Evolutionary conservation across 352 stramenopile species (phyloP).

Genomic region (Globisporangium paddicum): DNA sequence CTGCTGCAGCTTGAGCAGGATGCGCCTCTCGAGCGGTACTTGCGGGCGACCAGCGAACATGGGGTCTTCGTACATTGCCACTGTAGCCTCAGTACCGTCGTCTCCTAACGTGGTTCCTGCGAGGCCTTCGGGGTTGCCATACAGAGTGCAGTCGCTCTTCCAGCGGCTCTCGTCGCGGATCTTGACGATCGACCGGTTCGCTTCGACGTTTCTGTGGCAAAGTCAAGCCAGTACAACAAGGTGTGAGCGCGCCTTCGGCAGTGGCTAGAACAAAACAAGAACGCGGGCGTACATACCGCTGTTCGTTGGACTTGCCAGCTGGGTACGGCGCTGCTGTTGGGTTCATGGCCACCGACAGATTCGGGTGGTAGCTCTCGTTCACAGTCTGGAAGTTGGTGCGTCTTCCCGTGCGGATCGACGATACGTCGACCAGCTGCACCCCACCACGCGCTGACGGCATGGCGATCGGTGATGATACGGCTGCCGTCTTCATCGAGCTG

Average conservation of each 20-base stretch:
- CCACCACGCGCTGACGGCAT: constrained; percentile 4
- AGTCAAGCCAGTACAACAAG: too few species aligned
- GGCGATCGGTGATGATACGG: constrained; percentile 19
- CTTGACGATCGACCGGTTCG: constrained; percentile 57
- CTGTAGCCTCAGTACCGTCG: background rate
- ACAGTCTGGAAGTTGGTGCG: constrained; percentile 40
- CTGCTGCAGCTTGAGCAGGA: constrained; percentile 57
- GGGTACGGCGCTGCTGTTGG: constrained; percentile 18
- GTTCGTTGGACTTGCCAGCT: constrained; percentile 70
- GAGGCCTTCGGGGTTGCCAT: constrained; percentile 16
- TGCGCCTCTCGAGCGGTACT: constrained; percentile 41
- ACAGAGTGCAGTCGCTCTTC: constrained; percentile 38
- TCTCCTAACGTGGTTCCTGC: constrained; percentile 20
- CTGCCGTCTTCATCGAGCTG: constrained; percentile 26
- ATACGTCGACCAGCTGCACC: constrained; percentile 23
- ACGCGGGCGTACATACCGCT: constrained; percentile 44
- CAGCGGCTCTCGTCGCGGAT: constrained; percentile 63
- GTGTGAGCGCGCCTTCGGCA: too few species aligned
- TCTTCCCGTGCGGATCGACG: constrained; percentile 54
- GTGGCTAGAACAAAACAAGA: too few species aligned
- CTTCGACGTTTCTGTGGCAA: constrained; percentile 65
- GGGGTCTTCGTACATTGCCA: constrained; percentile 15
- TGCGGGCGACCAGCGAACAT: constrained; percentile 24
- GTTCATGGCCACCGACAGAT: background rate
- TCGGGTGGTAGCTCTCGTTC: constrained; percentile 17